Base-by-base conservation (phyloP, 2,329 filamentous ascomycete species). In the Stagonosporopsis tanaceti region DNA sequence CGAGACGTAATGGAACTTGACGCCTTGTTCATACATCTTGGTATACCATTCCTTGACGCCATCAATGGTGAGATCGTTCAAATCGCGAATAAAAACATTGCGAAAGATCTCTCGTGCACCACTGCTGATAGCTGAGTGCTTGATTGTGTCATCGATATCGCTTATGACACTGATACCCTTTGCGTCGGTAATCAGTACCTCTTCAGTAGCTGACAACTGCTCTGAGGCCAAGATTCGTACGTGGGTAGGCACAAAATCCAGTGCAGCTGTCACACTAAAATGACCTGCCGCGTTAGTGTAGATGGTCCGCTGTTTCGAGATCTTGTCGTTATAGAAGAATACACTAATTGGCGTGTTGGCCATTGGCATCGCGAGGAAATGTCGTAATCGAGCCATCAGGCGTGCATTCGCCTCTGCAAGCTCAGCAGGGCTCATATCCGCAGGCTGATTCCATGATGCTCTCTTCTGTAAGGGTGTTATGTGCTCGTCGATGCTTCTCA, bases 131-230 rank as follows among this genome's bases (percentile, higher is more conserved):
- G 93, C 96, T 20, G 95, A 97, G 68, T 93, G 90, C 76, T 99
- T 99, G 72, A 99, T 89, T 0, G 95, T 99, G 76, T 99, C 95
- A 71, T 99, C 95, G 62, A 99, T 95, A 73, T 99, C 95, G 73
- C 92, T 98, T 74, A 99, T 98, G 57, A 99, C 72, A 75, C 93
- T 98, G 61, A 99, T 85, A 38, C 95, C 95, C 22, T 81, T 82
- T 0, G 90, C 86, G 57, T 94, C 89, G 4, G 90, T 93, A 47
- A 98, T 81, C 38, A 87, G 83, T 41, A 99, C 84, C 53, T 91
- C 85, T 62, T 95, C 90, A 1, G 89, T 92, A 0, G 88, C 89
- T 15, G 93, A 96, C 3, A 99, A 81, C 56, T 89, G 85, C 70
- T 97, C 93, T 12, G 90, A 93, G 6, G 92, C 94, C 17, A 99